Conservation (phyloP, 2,329 filamentous ascomycete species). For the Sordariomycetes sp. region DNA sequence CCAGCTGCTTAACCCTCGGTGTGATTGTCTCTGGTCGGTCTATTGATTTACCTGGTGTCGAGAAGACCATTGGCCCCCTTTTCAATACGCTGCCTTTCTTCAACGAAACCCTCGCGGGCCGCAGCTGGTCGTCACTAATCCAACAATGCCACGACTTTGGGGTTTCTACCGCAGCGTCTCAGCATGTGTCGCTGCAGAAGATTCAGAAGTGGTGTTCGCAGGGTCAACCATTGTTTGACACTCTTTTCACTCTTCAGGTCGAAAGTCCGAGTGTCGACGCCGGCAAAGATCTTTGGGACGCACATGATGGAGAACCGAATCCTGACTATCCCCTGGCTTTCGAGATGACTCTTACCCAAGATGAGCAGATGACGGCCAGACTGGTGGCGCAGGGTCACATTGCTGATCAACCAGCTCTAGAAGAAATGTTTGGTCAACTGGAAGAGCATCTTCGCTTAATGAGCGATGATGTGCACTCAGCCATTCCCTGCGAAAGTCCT, state of each 20-base stretch:
- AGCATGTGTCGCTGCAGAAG: constrained; percentile 63
- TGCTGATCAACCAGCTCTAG: constrained; percentile 19
- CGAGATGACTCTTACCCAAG: constrained; percentile 51
- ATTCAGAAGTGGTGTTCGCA: constrained; percentile 70
- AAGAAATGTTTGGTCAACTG: constrained; percentile 29
- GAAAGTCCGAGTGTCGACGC: constrained; percentile 12
- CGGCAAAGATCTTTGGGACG: constrained; percentile 36
- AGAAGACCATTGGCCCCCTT: constrained; percentile 66
- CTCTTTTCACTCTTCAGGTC: constrained; percentile 70
- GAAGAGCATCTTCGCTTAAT: constrained; percentile 10
- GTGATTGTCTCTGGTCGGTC: constrained; percentile 72
- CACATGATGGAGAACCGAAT: constrained; percentile 34
- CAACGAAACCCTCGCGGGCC: constrained; percentile 28
- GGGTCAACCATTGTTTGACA: constrained; percentile 61
- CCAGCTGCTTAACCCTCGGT: constrained; percentile 50
- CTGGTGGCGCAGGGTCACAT: constrained; percentile 46
- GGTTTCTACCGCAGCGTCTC: constrained; percentile 57
- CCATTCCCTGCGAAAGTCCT: neutral
- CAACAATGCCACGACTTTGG: constrained; percentile 63
- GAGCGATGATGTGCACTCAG: neutral
- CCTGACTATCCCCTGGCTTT: constrained; percentile 72
- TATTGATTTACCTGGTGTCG: constrained; percentile 56
- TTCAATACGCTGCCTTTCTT: constrained; percentile 84
- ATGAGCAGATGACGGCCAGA: constrained; percentile 42
- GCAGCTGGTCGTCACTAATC: constrained; percentile 53